These are phyloP conservation scores for Prosopis cineraria DNA, from an alignment of 306 rosid species.

Conservation along the genomic window DNA sequence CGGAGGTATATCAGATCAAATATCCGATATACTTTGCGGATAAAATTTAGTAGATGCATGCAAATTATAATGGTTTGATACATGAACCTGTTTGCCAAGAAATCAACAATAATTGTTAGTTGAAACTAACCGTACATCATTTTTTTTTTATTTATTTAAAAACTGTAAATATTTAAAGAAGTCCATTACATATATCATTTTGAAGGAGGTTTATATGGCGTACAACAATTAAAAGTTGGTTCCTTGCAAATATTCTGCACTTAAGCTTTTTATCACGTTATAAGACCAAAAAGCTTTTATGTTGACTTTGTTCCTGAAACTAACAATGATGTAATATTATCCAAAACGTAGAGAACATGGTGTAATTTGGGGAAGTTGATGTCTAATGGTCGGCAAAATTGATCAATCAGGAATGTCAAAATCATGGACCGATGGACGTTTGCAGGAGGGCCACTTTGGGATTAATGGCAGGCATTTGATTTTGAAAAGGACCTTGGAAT, in stretches of 20 bases:
- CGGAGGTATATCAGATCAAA: too few species aligned
- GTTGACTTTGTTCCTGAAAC: slow-evolving; percentile 29
- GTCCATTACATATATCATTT: background rate
- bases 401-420: slow-evolving; percentile 21
- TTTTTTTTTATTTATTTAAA: too few species aligned
- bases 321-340: slow-evolving; percentile 11
- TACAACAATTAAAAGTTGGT: background rate
- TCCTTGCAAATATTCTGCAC: background rate
- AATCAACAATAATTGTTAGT: background rate
- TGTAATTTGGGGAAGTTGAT: background rate
- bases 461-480: slow-evolving; percentile 15
- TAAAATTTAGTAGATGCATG: background rate
- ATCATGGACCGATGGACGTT: slow-evolving; percentile 10
- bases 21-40: background rate
- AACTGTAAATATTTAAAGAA: background rate
- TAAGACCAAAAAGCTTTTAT: slow-evolving; percentile 4
- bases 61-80: background rate
- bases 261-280: slow-evolving; percentile 11
- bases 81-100: background rate
- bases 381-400: slow-evolving; percentile 24
- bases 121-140: background rate
- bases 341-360: background rate
- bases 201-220: background rate
- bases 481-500: background rate
- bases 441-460: slow-evolving; percentile 13